These are phyloP conservation scores for Conringia planisiliqua DNA, from an alignment of 345 rosid species.

Conservation along the genomic window DNA sequence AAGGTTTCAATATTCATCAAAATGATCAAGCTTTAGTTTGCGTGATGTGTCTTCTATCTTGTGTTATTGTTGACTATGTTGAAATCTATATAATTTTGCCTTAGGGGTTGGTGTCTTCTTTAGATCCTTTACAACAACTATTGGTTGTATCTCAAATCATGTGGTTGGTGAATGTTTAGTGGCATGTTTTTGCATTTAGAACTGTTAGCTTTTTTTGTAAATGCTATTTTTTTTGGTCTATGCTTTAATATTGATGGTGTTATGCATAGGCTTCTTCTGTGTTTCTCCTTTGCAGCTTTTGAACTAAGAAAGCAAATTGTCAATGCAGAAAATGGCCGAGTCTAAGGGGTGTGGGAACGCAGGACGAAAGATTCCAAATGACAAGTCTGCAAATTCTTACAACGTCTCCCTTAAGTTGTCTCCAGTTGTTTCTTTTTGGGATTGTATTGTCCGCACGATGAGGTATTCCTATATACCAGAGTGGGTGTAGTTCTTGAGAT, in stretches of 20 bases:
- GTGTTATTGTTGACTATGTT: not conserved
- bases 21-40: not conserved
- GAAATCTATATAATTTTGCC: not conserved
- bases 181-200: not conserved
- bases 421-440: constrained; percentile 97
- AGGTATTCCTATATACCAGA: constrained; percentile 97
- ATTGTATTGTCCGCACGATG: constrained; percentile 91
- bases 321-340: constrained; percentile 58
- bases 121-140: not conserved
- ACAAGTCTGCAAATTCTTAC: constrained; percentile 52
- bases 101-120: not conserved
- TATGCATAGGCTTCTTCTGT: constrained; percentile 47
- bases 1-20: not conserved
- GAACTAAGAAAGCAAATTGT: constrained; percentile 16
- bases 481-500: constrained; percentile 78
- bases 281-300: constrained; percentile 52
- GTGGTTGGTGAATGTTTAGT: not conserved
- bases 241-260: too few relatives aligned
- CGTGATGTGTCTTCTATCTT: not conserved
- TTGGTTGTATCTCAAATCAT: not conserved
- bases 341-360: constrained; percentile 78
- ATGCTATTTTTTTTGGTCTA: not conserved
- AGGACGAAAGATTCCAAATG: constrained; percentile 61
- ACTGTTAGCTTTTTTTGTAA: not conserved
- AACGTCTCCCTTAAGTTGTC: constrained; percentile 65